Evolutionary conservation across 495 filamentous ascomycete genomes (phyloP).

Genomic region (Recurvomyces mirabilis): DNA sequence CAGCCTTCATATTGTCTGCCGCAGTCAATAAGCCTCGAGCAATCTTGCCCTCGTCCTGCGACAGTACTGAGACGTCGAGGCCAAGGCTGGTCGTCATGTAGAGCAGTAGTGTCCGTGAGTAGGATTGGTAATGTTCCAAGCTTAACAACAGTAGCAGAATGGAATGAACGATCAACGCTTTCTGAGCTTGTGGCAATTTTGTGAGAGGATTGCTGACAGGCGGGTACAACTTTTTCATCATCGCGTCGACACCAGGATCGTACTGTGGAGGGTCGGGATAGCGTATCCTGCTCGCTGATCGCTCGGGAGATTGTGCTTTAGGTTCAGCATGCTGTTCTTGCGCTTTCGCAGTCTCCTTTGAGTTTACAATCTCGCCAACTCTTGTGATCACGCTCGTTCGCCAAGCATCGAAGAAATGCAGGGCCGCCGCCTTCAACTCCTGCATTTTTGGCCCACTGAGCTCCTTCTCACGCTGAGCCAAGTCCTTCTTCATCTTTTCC

Average conservation of each 20-base stretch:
- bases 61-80: slow-evolving; percentile 24
- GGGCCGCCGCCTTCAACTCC: slow-evolving; percentile 32
- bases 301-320: background rate
- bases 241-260: slow-evolving; percentile 19
- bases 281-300: slow-evolving; percentile 3
- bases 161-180: slow-evolving; percentile 29
- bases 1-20: slow-evolving; percentile 56
- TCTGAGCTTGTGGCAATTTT: slow-evolving; percentile 24
- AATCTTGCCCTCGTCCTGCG: slow-evolving; percentile 35
- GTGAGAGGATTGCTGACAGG: slow-evolving; percentile 23
- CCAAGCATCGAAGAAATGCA: slow-evolving; percentile 56
- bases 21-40: slow-evolving; percentile 63
- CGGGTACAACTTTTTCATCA: slow-evolving; percentile 26
- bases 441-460: slow-evolving; percentile 24
- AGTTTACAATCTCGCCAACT: slow-evolving; percentile 55
- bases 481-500: slow-evolving; percentile 25
- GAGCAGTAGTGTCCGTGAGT: slow-evolving; percentile 32
- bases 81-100: slow-evolving; percentile 27
- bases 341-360: slow-evolving; percentile 34
- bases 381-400: slow-evolving; percentile 47
- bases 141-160: slow-evolving; percentile 30
- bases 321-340: slow-evolving; percentile 20
- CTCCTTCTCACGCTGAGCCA: slow-evolving; percentile 26
- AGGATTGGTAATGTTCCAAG: slow-evolving; percentile 31
- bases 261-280: slow-evolving; percentile 18